Base-by-base conservation (phyloP, 139 green algal genomes). In the Chlorella sp. region DNA sequence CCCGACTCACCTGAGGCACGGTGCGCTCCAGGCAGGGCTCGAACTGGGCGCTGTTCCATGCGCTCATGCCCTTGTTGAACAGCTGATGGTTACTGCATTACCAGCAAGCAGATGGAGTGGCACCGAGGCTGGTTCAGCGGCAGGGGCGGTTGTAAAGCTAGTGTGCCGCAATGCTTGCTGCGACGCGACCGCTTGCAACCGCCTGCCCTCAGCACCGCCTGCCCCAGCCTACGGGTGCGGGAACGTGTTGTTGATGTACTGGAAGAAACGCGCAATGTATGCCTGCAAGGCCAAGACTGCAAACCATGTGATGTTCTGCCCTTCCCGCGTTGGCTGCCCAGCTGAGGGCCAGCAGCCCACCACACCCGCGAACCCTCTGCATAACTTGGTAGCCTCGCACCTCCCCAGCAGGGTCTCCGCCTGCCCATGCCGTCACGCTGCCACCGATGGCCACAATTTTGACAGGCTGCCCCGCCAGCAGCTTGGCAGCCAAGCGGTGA, bases 61-160 rank as follows among this genome's bases (percentile, higher is more conserved):
- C 68, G 1, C 68, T 36, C 20, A 74, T 74, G 32, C 68, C 68
- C 68, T 74, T 74, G 68, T 74, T 74, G 32, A 30, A 21, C 68
- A 74, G 68, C 17, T 47, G 32, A 12, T 74, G 68, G 4, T 39
- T 20, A 5, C 68, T 74, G 68, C 68, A n/a, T 51, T n/a, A n/a
- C n/a, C n/a, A n/a, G n/a, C n/a, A n/a, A n/a, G n/a, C n/a, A n/a
- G n/a, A n/a, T n/a, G n/a, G n/a, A n/a, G n/a, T n/a, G n/a, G n/a
- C n/a, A n/a, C n/a, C n/a, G n/a, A n/a, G n/a, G n/a, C n/a, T n/a
- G n/a, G n/a, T n/a, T n/a, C n/a, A n/a, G 44, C 32, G 2, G 11
- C 30, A 74, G 68, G 28, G 15, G 44, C 44, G 44, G 44, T n/a
- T n/a, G n/a, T n/a, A n/a, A n/a, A n/a, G n/a, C 44, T 44, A 21